A percentile compares a stretch with the other conserved stretches of the same genome.
Evolutionary conservation across 225 moss, liverwort and hornwort species (phyloP).

Genomic region (Pseudoscleropodium purum): DNA sequence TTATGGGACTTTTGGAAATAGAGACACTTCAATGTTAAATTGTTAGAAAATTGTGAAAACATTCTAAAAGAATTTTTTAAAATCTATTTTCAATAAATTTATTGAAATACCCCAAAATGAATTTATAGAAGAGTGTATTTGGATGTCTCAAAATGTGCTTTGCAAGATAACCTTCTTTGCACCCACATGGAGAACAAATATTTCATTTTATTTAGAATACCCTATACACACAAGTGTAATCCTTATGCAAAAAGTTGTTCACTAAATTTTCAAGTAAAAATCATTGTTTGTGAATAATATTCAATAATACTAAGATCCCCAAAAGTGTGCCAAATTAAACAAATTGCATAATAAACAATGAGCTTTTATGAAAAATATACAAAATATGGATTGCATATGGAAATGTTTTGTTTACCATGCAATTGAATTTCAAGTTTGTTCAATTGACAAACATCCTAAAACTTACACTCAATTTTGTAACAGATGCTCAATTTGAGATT

Average conservation of each 20-base stretch:
- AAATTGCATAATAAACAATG: not conserved
- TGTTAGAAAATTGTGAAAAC: not conserved
- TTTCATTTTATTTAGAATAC: not conserved
- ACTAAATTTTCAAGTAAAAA: not conserved
- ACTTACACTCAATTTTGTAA: not conserved
- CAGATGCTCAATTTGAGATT: not conserved
- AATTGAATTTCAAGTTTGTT: not conserved
- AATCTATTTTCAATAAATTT: not conserved
- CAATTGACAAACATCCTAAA: not conserved
- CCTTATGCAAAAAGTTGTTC: not conserved
- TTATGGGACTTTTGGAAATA: not conserved
- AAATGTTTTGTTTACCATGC: not conserved
- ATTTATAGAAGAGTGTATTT: not conserved
- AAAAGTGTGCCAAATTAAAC: not conserved
- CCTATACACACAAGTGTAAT: not conserved
- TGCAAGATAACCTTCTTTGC: fast-evolving
- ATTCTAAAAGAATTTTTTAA: not conserved
- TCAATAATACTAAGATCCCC: not conserved
- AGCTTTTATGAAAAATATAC: not conserved
- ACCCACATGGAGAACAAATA: too few relatives aligned
- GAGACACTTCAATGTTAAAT: not conserved
- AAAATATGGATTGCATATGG: not conserved
- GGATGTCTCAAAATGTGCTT: not conserved
- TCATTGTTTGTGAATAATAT: too few relatives aligned
- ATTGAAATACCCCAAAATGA: not conserved